Conservation (phyloP, 768 basidiomycete species). For the Termitomyces sp. region DNA sequence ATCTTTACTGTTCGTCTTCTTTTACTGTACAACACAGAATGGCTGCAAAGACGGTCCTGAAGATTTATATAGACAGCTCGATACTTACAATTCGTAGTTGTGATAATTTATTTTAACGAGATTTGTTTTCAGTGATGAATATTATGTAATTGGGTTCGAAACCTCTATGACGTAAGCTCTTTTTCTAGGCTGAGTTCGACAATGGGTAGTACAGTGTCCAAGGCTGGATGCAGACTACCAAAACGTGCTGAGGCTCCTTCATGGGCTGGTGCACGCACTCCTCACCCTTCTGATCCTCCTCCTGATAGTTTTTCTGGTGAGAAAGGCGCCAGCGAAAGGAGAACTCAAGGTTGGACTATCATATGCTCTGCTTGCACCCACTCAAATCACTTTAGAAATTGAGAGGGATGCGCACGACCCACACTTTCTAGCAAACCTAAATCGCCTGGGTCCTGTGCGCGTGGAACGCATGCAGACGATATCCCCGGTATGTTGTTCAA, state of each 20-base stretch:
- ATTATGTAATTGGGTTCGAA: not conserved
- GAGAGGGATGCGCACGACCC: constrained; percentile 65
- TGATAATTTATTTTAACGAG: constrained; percentile 7
- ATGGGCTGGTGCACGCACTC: constrained; percentile 43
- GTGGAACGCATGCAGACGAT: constrained; percentile 60
- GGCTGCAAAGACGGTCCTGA: constrained; percentile 24
- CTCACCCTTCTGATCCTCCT: constrained; percentile 17
- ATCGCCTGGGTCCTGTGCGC: constrained; percentile 56
- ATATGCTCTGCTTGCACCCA: not conserved
- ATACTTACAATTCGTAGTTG: constrained; percentile 4
- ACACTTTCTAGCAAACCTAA: constrained; percentile 62
- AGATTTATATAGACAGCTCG: constrained; percentile 16
- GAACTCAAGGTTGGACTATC: constrained; percentile 35
- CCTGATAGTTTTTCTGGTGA: constrained; percentile 1
- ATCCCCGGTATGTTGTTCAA: constrained; percentile 31
- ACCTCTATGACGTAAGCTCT: constrained; percentile 17
- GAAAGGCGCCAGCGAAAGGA: constrained; percentile 43
- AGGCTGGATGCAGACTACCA: constrained; percentile 51
- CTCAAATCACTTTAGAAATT: constrained; percentile 38
- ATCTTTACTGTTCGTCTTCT: constrained; percentile 23
- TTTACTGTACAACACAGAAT: constrained; percentile 43
- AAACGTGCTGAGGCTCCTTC: constrained; percentile 35
- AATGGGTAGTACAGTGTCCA: constrained; percentile 65
- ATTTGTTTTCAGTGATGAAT: not conserved
- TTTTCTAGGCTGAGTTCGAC: not conserved